phyloP scores from a whole-genome alignment of 169 alveolate species.

The Cryptosporidium parvum region DNA sequence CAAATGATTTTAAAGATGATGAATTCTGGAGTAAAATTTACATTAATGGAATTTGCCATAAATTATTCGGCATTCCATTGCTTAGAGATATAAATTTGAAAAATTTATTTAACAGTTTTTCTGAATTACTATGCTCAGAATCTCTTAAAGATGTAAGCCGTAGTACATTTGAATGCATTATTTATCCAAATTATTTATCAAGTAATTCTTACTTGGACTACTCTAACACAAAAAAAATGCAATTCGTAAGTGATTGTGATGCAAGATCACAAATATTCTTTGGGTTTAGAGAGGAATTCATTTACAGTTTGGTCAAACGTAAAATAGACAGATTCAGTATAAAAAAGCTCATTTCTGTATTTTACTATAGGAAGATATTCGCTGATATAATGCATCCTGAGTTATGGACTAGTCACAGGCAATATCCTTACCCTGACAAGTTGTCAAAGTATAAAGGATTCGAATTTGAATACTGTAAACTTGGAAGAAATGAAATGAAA shows the following conservation, averaged over 20 bases:
- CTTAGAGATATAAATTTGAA: conserved; percentile 13
- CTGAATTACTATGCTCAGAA: background rate
- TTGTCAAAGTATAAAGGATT: background rate
- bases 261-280: conserved; percentile 14
- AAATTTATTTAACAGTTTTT: conserved; percentile 24
- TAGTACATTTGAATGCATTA: background rate
- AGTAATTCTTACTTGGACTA: background rate
- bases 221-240: background rate
- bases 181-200: conserved; percentile 16
- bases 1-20: background rate
- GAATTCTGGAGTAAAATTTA: background rate
- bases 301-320: background rate
- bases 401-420: conserved; percentile 46
- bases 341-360: background rate
- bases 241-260: background rate
- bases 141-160: background rate
- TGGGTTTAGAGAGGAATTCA: conserved; percentile 53
- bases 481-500: conserved; percentile 46
- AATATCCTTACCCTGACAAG: background rate
- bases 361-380: background rate
- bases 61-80: conserved; percentile 30
- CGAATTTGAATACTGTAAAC: conserved; percentile 1
- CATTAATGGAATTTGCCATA: background rate
- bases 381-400: conserved; percentile 27
- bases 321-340: conserved; percentile 9